Percentiles rank a stretch among this genome's conserved stretches.
These are phyloP conservation scores for Tylopilus intermedius DNA, from an alignment of 768 basidiomycete species.

Conservation along the genomic window DNA sequence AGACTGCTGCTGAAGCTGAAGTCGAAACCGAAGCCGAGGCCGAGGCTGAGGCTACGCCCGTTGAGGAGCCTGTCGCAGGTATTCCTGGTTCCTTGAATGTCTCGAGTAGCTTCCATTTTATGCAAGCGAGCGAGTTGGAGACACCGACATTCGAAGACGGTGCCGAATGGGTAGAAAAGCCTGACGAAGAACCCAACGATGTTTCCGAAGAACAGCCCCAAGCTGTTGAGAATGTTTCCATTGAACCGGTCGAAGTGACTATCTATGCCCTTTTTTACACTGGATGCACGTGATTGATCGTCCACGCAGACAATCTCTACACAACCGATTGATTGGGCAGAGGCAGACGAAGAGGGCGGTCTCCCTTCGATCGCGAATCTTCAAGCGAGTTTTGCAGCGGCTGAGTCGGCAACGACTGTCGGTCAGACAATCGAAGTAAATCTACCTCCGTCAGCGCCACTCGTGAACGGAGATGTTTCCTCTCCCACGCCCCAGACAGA, in stretches of 20 bases:
- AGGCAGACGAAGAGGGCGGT: constrained; percentile 68
- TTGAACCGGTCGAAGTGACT: constrained; percentile 32
- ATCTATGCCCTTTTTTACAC: background rate
- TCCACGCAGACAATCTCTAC: constrained; percentile 14
- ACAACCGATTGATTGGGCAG: constrained; percentile 71
- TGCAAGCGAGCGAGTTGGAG: constrained; percentile 78
- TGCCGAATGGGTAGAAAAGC: constrained; percentile 53
- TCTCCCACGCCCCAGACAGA: constrained; percentile 31
- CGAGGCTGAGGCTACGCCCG: constrained; percentile 28
- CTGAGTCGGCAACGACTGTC: constrained; percentile 63
- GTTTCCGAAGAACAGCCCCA: constrained; percentile 16
- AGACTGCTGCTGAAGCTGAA: constrained; percentile 28
- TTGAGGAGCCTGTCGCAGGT: constrained; percentile 34
- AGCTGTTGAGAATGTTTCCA: constrained; percentile 3
- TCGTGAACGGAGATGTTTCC: constrained; percentile 20
- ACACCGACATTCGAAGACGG: constrained; percentile 45
- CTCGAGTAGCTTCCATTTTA: constrained; percentile 68
- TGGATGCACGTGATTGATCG: background rate
- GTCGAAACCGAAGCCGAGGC: constrained; percentile 26
- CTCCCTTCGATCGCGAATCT: constrained; percentile 74
- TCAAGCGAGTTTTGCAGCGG: constrained; percentile 72
- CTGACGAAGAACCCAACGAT: constrained; percentile 31
- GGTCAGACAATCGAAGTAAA: constrained; percentile 34
- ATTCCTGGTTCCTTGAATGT: constrained; percentile 35
- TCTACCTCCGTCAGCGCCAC: constrained; percentile 18